Conservation (phyloP, 208 protist genomes). For the Trypanosoma conorhini region DNA sequence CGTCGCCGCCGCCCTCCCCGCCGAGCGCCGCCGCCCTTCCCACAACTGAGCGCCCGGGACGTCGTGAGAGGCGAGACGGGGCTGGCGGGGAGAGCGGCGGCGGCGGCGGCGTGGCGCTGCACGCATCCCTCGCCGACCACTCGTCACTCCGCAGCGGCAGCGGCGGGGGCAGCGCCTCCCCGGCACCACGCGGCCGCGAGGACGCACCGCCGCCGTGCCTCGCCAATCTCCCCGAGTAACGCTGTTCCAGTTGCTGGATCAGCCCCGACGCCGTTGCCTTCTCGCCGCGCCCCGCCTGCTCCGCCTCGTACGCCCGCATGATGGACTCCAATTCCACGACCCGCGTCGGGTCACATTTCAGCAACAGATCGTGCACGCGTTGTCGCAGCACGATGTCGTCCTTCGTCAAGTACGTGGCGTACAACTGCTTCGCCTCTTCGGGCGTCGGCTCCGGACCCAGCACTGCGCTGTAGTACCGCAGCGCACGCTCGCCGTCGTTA, state of each 20-base stretch:
- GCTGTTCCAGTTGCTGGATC: not conserved
- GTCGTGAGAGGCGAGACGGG: no score
- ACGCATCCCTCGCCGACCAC: not conserved
- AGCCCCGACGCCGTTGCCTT: not conserved
- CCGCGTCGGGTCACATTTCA: not conserved
- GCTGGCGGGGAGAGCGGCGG: no score
- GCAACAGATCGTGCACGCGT: not conserved
- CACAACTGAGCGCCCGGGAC: no score
- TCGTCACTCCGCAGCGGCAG: not conserved
- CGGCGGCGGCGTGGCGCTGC: no score
- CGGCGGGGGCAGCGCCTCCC: not conserved
- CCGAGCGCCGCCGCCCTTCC: not conserved
- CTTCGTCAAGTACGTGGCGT: slow-evolving; percentile 2
- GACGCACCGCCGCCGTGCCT: no score
- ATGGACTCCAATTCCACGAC: slow-evolving; percentile 7
- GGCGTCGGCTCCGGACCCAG: not conserved
- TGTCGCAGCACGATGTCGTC: slow-evolving; percentile 3
- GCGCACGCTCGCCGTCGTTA: not conserved
- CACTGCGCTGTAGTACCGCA: not conserved
- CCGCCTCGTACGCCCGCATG: not conserved
- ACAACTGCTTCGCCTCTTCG: not conserved
- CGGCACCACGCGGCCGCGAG: no score
- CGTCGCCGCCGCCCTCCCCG: not conserved
- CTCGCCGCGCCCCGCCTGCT: not conserved
- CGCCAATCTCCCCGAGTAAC: not conserved